Evolutionary conservation across 1,284 basidiomycete species (phyloP), one percentile per base, ranked within the genome.

Genomic region (Baeospora myosura): DNA sequence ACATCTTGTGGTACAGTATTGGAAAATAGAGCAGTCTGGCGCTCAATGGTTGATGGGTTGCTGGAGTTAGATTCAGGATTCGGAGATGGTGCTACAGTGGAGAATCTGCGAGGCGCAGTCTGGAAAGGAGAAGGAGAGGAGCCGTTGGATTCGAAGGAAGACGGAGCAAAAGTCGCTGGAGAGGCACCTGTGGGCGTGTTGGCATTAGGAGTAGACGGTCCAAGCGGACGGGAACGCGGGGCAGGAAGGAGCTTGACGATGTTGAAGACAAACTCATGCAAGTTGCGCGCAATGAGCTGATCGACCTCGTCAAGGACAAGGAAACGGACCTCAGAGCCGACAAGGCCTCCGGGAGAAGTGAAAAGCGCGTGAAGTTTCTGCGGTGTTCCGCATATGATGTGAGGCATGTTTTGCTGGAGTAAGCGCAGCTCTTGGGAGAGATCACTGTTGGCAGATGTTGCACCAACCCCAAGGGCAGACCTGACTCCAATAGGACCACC

Each of bases 251-350:
- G 68, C 48, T 92, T 90, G 52, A 94, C 88, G 52, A 98, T 87
- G 52, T 81, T 88, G 61, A 91, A 84, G 17, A 98, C 94, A 57
- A 87, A 90, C 45, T 98, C 95, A 52, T 96, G 91, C 44, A 98
- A 66, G 59, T 98, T 98, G 41, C 95, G 81, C 5, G 95, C 94
- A 57, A 98, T 96, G 49, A 98, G 67, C 60, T 98, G 96, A 59
- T 98, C 95, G 30, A 97, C 94, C 59, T 98, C 95, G 57, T 98
- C 95, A 14, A 98, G 74, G 21, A 97, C 90, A 41, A 98, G 74
- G 63, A 98, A 86, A 23, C 90, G 76, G 39, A 95, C 89, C 57
- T 94, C 91, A 12, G 78, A 74, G 7, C 90, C 89, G 14, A 70
- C 59, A 28, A 96, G 68, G 7, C 82, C 83, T 20, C 82, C 78